Evolutionary conservation across 495 filamentous ascomycete species (phyloP).

Genomic region (Hyaloscypha finlandica): DNA sequence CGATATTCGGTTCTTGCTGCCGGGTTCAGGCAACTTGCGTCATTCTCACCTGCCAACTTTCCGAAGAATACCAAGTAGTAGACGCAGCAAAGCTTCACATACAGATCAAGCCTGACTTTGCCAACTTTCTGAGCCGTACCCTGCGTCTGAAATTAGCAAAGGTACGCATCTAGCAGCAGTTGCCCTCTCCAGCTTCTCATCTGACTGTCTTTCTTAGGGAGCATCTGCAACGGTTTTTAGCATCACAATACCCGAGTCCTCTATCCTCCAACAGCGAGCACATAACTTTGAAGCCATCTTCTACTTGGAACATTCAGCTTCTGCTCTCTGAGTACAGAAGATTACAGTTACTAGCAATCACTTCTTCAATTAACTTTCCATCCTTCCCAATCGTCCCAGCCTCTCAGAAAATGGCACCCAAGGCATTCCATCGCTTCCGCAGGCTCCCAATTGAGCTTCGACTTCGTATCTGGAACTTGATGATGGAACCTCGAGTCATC

Average conservation of each 20-base stretch:
- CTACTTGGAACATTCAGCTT: too few species aligned
- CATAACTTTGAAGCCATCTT: neutral
- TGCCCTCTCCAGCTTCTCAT: neutral
- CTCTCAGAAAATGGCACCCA: conserved; percentile 6
- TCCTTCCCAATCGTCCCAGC: neutral
- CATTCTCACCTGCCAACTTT: neutral
- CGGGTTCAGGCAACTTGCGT: neutral
- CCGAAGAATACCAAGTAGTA: neutral
- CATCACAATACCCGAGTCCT: neutral
- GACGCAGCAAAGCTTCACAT: neutral
- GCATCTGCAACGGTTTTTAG: neutral
- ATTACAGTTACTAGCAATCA: neutral
- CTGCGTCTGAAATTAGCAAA: neutral
- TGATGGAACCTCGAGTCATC: conserved; percentile 10
- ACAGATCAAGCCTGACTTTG: neutral
- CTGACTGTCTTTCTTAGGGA: neutral
- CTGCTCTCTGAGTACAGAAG: too few species aligned
- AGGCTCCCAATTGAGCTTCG: conserved; percentile 15
- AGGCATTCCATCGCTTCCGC: neutral
- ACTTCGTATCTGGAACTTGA: conserved; percentile 10
- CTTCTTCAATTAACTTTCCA: neutral
- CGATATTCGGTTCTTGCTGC: neutral
- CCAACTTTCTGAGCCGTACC: neutral
- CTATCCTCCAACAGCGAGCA: neutral
- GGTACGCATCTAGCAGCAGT: neutral